phyloP scores from a whole-genome alignment of 2,329 filamentous ascomycete genomes.

The Microcyclospora pomicola region DNA sequence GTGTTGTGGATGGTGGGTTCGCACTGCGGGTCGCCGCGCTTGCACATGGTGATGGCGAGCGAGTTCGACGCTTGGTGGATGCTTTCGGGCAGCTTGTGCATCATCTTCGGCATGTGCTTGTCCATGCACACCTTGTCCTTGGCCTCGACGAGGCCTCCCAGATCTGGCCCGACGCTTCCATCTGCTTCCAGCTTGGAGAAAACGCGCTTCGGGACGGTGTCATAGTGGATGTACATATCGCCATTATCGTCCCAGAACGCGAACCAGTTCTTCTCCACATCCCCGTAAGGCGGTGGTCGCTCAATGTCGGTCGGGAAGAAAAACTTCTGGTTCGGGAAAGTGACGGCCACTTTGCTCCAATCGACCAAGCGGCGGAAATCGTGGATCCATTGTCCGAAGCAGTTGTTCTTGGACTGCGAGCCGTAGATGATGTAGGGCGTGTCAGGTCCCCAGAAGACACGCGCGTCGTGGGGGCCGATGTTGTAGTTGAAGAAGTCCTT shows the following conservation, averaged over 20 bases:
- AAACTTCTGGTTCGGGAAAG: constrained; percentile 1
- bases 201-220: constrained; percentile 35
- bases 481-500: constrained; percentile 32
- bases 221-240: constrained; percentile 39
- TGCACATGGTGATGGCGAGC: constrained; percentile 41
- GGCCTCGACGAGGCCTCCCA: constrained; percentile 23
- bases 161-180: constrained; percentile 35
- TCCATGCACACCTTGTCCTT: constrained; percentile 35
- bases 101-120: constrained; percentile 31
- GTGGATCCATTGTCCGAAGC: constrained; percentile 44
- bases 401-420: constrained; percentile 40
- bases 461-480: constrained; percentile 44
- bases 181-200: constrained; percentile 35
- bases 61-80: constrained; percentile 50
- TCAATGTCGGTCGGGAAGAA: constrained; percentile 40
- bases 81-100: constrained; percentile 15
- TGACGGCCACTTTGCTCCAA: constrained; percentile 13
- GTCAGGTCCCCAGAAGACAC: constrained; percentile 42
- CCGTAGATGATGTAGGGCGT: constrained; percentile 41
- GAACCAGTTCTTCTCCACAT: constrained; percentile 50
- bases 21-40: constrained; percentile 33
- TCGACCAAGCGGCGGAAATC: constrained; percentile 39
- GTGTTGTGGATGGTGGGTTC: constrained; percentile 34
- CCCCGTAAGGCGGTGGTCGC: constrained; percentile 31
- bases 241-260: constrained; percentile 42